A percentile compares a stretch with the other conserved stretches of the same genome.
Conservation (phyloP, 2,329 filamentous ascomycete genomes). For the Cladosporium sp. region DNA sequence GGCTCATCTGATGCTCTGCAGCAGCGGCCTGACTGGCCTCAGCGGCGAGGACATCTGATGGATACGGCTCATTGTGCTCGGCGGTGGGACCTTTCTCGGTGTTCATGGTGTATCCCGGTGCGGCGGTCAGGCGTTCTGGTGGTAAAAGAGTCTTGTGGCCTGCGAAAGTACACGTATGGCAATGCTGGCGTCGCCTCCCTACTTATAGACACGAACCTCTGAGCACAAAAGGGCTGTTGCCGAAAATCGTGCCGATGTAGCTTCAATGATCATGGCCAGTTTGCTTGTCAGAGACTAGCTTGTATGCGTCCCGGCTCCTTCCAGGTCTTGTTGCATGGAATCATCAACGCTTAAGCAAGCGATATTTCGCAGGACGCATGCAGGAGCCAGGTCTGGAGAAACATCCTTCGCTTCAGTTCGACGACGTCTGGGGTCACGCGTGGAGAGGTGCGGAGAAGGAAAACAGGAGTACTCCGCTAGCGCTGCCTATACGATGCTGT, state of each 20-base stretch:
- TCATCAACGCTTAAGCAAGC: background rate
- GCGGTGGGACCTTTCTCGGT: constrained; percentile 9
- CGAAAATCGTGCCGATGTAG: background rate
- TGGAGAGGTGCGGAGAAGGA: constrained; percentile 2
- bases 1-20: constrained; percentile 15
- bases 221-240: background rate
- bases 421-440: background rate
- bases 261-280: background rate
- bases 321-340: background rate
- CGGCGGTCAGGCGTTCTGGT: background rate
- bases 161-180: background rate
- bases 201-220: constrained; percentile 5
- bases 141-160: background rate
- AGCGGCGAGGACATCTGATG: constrained; percentile 14
- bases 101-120: background rate
- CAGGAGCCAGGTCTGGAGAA: background rate
- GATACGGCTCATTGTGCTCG: constrained; percentile 9
- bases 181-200: background rate
- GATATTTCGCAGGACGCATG: background rate
- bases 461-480: constrained; percentile 14
- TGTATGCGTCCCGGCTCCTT: background rate
- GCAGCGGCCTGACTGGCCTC: constrained; percentile 17
- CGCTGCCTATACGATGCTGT: background rate
- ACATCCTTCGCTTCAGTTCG: background rate
- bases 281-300: constrained; percentile 2